Evolutionary conservation across 78 protist genomes (phyloP).

Genomic region (Emiliania huxleyi): DNA sequence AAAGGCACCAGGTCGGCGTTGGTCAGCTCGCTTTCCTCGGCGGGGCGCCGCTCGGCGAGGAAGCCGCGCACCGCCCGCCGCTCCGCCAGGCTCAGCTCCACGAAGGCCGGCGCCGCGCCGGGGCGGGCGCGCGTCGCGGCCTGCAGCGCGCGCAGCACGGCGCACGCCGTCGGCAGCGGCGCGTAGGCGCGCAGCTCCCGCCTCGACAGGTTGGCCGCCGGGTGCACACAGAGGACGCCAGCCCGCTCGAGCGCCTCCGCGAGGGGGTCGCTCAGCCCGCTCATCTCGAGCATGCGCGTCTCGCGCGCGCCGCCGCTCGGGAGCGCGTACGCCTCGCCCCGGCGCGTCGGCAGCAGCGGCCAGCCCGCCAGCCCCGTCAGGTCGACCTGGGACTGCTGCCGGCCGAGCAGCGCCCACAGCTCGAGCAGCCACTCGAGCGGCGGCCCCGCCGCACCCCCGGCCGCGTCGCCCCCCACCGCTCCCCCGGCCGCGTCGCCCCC

Average conservation of each 20-base stretch:
- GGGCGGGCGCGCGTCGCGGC: neutral
- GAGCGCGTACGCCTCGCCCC: neutral
- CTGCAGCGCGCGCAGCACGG: neutral
- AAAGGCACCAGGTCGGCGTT: neutral
- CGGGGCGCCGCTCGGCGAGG: neutral
- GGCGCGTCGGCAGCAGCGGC: neutral
- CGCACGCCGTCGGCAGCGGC: neutral
- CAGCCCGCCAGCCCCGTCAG: neutral
- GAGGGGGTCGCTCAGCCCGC: too few relatives aligned
- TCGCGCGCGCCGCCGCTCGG: neutral
- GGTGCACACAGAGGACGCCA: neutral
- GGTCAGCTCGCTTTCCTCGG: neutral
- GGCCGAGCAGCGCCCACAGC: neutral
- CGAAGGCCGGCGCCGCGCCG: too few relatives aligned
- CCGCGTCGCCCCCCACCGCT: too few relatives aligned
- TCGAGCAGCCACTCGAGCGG: neutral
- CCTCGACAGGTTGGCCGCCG: neutral
- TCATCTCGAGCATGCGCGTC: neutral
- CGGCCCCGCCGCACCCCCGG: too few relatives aligned
- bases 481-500: too few relatives aligned
- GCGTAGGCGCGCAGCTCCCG: neutral
- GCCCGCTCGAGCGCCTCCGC: neutral
- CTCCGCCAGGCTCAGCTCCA: neutral
- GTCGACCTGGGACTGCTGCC: neutral
- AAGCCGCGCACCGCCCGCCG: neutral